Conservation (phyloP, 108 stramenopile species). For the Cylindrotheca fusiformis region DNA sequence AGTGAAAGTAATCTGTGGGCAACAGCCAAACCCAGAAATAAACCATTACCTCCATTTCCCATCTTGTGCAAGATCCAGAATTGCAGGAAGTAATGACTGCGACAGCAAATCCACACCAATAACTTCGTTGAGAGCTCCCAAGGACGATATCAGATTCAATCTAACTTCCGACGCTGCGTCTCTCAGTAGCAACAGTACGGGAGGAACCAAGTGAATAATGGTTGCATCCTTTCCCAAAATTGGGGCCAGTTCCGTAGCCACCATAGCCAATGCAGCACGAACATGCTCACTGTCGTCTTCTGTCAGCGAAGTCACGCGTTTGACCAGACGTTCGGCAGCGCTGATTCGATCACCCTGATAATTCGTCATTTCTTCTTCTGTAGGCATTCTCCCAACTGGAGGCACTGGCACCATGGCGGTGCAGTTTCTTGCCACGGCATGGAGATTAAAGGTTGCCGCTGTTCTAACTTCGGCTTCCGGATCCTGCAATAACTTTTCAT, state of each 20-base stretch:
- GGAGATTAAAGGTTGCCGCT: slow-evolving; percentile 86
- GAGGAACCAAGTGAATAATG: slow-evolving; percentile 88
- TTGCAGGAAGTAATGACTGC: slow-evolving; percentile 94
- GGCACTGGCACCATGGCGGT: slow-evolving; percentile 46
- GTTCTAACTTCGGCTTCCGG: slow-evolving; percentile 94
- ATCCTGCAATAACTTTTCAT: slow-evolving; percentile 87
- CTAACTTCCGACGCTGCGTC: slow-evolving; percentile 94
- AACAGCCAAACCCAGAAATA: background rate
- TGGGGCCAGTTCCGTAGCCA: slow-evolving; percentile 92
- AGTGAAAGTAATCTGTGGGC: background rate
- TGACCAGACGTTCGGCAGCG: slow-evolving; percentile 74
- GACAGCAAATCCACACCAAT: slow-evolving; percentile 92
- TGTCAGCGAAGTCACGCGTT: slow-evolving; percentile 67
- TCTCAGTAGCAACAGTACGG: slow-evolving; percentile 89
- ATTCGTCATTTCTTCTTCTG: slow-evolving; percentile 21
- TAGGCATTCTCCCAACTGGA: slow-evolving; percentile 24
- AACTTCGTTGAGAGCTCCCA: slow-evolving; percentile 90
- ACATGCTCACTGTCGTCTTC: slow-evolving; percentile 91
- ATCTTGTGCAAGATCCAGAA: slow-evolving; percentile 95
- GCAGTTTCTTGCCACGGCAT: slow-evolving; percentile 68
- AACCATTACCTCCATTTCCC: slow-evolving; percentile 80
- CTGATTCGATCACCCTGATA: slow-evolving; percentile 43
- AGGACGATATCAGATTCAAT: slow-evolving; percentile 93
- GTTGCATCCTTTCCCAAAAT: slow-evolving; percentile 87
- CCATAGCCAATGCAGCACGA: slow-evolving; percentile 89